These are phyloP conservation scores for Tanacetum coccineum DNA, from an alignment of 129 eudicot species.

Conservation along the genomic window DNA sequence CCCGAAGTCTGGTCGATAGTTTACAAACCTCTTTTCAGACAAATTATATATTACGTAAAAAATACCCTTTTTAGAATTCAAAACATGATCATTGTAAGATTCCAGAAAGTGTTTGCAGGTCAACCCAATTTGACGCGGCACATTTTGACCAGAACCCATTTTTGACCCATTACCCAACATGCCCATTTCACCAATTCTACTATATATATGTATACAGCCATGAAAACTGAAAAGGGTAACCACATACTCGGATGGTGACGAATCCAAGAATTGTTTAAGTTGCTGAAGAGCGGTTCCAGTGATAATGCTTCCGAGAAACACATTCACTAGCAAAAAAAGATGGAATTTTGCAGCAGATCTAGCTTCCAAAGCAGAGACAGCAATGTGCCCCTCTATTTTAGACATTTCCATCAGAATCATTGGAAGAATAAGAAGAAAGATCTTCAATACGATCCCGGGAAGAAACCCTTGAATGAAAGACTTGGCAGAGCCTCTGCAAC, in stretches of 20 bases:
- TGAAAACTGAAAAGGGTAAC: conserved; percentile 15
- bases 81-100: too few relatives aligned
- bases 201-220: neutral
- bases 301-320: conserved; percentile 64
- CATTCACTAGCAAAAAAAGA: conserved; percentile 69
- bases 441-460: conserved; percentile 80
- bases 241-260: conserved; percentile 67
- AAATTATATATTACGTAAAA: too few relatives aligned
- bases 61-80: too few relatives aligned
- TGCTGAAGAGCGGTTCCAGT: conserved; percentile 75
- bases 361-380: conserved; percentile 80
- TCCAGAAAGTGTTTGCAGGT: neutral
- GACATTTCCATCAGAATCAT: conserved; percentile 79
- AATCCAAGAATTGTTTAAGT: conserved; percentile 45
- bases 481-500: conserved; percentile 44
- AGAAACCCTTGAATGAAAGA: conserved; percentile 87
- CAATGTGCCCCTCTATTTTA: conserved; percentile 71
- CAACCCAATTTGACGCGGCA: neutral
- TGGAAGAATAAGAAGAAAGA: conserved; percentile 74
- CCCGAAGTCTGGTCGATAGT: neutral
- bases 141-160: neutral
- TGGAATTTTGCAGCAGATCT: conserved; percentile 77
- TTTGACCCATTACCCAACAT: conserved; percentile 4
- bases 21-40: too few relatives aligned
- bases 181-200: neutral